Evolutionary conservation across 108 stramenopile species (phyloP), one percentile per base, ranked within the genome.

Genomic region (Heterococcus sp.): DNA sequence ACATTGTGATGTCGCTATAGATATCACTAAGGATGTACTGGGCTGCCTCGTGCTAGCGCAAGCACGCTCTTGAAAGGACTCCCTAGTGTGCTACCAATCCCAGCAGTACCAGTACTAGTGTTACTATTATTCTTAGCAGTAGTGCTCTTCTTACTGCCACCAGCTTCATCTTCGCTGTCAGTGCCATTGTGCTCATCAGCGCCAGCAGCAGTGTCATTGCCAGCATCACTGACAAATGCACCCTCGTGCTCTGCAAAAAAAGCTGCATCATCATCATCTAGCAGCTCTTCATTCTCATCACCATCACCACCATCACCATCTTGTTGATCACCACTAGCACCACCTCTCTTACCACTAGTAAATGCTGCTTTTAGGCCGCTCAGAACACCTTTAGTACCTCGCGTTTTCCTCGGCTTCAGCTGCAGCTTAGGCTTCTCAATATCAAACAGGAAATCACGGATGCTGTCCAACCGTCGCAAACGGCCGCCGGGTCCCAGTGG

Each of bases 401-500:
- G 73, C 72, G 73, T 82, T 35, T 29, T 72, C 71, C 63, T 69
- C 0, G 65, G 27, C 35, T 32, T 28, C 72, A 72, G 84, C 40
- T 79, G 38, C 0, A 89, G 75, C 26, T 36, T 58, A 21, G 88
- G 88, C 67, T 89, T 89, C 8, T 85, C 79, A 21, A 31, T 38
- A 37, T 89, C 76, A 32, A 69, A 32, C 0, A 89, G 79, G 37
- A 71, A 85, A n/a, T 82, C 80, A 3, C 79, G 78, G 1, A 87
- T 89, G 64, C 34, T 79, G 28, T 87, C 82, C 29, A 89, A 63
- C 29, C 73, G 58, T 34, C 72, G 71, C n/a, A 84, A 39, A 8
- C 78, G 74, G 4, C 88, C 88, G n/a, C 86, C 87, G 2, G 75
- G 68, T 27, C 79, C 88, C 14, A 87, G 85, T 36, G 86, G 87